Conservation (phyloP, 2,329 filamentous ascomycete genomes). For the Thielaviopsis musarum region DNA sequence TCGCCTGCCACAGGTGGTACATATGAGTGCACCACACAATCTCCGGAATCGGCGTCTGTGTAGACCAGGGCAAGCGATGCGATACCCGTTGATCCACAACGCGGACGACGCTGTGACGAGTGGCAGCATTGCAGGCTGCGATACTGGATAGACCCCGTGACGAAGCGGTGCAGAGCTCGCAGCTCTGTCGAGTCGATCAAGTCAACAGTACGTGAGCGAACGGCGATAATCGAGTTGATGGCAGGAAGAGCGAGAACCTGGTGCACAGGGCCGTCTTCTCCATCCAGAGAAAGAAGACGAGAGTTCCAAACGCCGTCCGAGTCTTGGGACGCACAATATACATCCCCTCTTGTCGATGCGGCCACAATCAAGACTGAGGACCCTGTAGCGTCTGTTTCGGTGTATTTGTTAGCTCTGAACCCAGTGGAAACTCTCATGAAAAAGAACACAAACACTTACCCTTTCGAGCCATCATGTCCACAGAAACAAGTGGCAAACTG, state of each 20-base stretch:
- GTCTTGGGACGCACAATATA: background rate
- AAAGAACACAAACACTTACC: constrained; percentile 19
- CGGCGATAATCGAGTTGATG: constrained; percentile 43
- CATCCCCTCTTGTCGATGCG: background rate
- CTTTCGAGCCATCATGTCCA: constrained; percentile 28
- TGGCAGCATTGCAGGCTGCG: constrained; percentile 45
- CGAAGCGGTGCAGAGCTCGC: constrained; percentile 42
- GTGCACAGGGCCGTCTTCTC: constrained; percentile 17
- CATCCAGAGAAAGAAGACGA: constrained; percentile 24
- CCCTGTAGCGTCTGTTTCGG: background rate
- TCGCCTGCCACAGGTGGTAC: constrained; percentile 34
- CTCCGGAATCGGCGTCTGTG: constrained; percentile 37
- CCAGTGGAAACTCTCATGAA: background rate
- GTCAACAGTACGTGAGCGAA: constrained; percentile 40
- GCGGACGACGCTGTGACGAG: constrained; percentile 31
- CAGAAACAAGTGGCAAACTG: constrained; percentile 34
- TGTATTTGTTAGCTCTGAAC: background rate
- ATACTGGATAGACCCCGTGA: constrained; percentile 38
- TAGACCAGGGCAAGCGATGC: constrained; percentile 49
- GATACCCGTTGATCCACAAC: constrained; percentile 39
- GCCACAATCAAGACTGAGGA: background rate
- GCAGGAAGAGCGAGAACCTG: constrained; percentile 42
- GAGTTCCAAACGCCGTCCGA: constrained; percentile 29
- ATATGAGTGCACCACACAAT: constrained; percentile 50
- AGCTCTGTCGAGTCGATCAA: constrained; percentile 30